These are phyloP conservation scores for Triticum turgidum DNA, from an alignment of 176 grass and related monocot species.

Conservation along the genomic window DNA sequence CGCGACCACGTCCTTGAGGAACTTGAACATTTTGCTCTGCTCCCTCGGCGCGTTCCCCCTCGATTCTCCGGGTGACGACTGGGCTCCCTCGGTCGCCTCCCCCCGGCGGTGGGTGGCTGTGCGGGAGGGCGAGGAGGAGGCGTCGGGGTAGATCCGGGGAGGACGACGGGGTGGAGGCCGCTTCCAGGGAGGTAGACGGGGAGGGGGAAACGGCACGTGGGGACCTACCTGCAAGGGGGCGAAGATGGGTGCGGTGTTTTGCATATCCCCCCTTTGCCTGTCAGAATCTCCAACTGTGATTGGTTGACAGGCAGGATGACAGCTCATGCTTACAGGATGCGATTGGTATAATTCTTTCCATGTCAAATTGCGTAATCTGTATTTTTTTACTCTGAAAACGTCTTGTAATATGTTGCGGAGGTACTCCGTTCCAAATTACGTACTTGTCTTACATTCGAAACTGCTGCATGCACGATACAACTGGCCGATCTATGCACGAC, in stretches of 20 bases:
- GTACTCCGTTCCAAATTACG: not conserved
- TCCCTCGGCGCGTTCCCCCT: constrained; percentile 12
- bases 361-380: not conserved
- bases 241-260: constrained; percentile 8
- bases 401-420: not conserved
- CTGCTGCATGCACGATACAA: no score
- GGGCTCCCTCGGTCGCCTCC: constrained; percentile 22
- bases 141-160: constrained; percentile 55
- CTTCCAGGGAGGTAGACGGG: not conserved
- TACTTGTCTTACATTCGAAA: no score
- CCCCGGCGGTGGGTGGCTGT: constrained; percentile 17
- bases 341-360: not conserved
- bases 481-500: no score
- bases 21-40: constrained; percentile 81
- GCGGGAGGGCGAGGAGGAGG: constrained; percentile 21
- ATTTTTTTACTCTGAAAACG: no score
- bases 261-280: constrained; percentile 12
- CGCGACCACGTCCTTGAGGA: constrained; percentile 93
- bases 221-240: constrained; percentile 31
- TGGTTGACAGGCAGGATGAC: not conserved
- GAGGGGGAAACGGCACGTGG: constrained; percentile 22
- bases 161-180: constrained; percentile 32
- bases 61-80: not conserved
- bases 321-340: constrained; percentile 4
- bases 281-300: constrained; percentile 1